A percentile compares a stretch with the other conserved stretches of the same genome.
These are phyloP conservation scores for Quercus tomentella DNA, from an alignment of 331 rosid genomes.

Conservation along the genomic window DNA sequence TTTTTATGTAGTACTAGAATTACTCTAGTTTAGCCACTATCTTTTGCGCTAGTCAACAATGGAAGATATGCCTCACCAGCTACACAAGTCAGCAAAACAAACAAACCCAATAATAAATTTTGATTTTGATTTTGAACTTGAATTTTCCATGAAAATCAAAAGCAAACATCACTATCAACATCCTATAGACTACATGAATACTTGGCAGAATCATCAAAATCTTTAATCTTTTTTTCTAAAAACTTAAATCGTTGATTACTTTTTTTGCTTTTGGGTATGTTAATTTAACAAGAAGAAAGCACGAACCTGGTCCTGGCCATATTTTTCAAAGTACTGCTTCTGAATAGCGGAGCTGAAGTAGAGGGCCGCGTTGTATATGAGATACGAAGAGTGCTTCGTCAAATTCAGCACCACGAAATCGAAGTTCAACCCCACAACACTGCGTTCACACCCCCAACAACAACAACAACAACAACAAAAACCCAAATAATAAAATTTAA, in stretches of 20 bases:
- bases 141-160: background rate
- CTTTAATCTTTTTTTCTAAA: background rate
- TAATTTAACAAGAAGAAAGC: background rate
- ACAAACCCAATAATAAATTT: no score
- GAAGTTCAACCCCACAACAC: slow-evolving; percentile 59
- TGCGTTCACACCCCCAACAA: slow-evolving; percentile 2
- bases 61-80: background rate
- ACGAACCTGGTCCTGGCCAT: slow-evolving; percentile 38
- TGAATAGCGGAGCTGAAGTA: slow-evolving; percentile 54
- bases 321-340: slow-evolving; percentile 40
- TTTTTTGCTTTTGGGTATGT: background rate
- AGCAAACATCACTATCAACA: background rate
- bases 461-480: background rate
- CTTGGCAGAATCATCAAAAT: background rate
- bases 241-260: background rate
- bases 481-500: background rate
- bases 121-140: background rate
- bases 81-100: no score
- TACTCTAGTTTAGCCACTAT: background rate
- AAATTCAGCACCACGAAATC: slow-evolving; percentile 50
- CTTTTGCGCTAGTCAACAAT: background rate
- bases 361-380: slow-evolving; percentile 45
- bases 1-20: no score
- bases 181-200: background rate
- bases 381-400: slow-evolving; percentile 56